A percentile compares a stretch with the other conserved stretches of the same genome.
Conservation (phyloP, 805 yeast genomes). For the Pichia nakasei region DNA sequence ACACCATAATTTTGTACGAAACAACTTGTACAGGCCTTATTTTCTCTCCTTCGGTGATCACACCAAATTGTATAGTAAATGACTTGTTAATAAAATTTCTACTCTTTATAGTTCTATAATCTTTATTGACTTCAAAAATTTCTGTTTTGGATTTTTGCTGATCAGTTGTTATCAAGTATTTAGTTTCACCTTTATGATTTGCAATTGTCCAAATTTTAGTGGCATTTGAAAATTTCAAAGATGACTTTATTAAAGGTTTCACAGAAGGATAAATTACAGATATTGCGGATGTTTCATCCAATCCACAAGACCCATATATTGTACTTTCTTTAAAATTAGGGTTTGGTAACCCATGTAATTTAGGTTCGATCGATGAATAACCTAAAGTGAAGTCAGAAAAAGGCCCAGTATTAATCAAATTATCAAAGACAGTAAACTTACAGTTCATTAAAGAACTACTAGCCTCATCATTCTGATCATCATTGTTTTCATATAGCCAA, state of each 20-base stretch:
- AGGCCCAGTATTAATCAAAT: conserved; percentile 63
- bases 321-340: conserved; percentile 62
- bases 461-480: conserved; percentile 2
- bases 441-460: conserved; percentile 14
- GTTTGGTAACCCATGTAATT: conserved; percentile 53
- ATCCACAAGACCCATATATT: conserved; percentile 63
- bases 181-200: conserved; percentile 29
- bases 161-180: conserved; percentile 67
- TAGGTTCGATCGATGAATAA: conserved; percentile 42
- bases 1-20: conserved; percentile 52
- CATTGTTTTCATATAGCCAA: conserved; percentile 25
- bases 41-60: conserved; percentile 28
- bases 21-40: conserved; percentile 68
- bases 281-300: conserved; percentile 43
- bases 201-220: conserved; percentile 68
- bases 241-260: conserved; percentile 57
- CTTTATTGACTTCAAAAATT: conserved; percentile 52
- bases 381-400: conserved; percentile 62
- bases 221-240: conserved; percentile 63
- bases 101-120: conserved; percentile 52
- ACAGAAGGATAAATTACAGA: conserved; percentile 60
- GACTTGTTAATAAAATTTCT: conserved; percentile 56
- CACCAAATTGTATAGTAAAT: conserved; percentile 59
- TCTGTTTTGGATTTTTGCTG: conserved; percentile 55
- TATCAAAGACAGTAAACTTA: conserved; percentile 42